Percentiles rank a stretch among this genome's conserved stretches.
These are phyloP conservation scores for Didymella lethalis DNA, from an alignment of 2,329 filamentous ascomycete species.

Conservation along the genomic window DNA sequence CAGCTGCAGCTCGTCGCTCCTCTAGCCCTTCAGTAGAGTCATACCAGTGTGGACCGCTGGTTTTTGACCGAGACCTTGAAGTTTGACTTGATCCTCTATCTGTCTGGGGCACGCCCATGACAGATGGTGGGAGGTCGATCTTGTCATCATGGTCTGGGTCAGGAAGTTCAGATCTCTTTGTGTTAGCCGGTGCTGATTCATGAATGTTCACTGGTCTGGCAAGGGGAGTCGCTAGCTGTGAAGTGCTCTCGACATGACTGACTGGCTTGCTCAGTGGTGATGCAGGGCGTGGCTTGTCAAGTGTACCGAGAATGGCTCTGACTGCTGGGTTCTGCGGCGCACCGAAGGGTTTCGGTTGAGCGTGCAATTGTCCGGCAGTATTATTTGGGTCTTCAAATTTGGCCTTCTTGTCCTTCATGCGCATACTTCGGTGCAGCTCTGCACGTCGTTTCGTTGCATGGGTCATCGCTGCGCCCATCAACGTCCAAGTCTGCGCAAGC, in stretches of 20 bases:
- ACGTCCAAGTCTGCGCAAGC: slow-evolving; percentile 66
- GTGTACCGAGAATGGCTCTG: slow-evolving; percentile 44
- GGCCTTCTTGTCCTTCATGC: slow-evolving; percentile 32
- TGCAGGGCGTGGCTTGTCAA: slow-evolving; percentile 39
- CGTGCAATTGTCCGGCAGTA: slow-evolving; percentile 23
- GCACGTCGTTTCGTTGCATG: slow-evolving; percentile 57
- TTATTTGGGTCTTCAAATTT: slow-evolving; percentile 18
- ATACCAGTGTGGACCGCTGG: slow-evolving; percentile 46
- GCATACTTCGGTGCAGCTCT: slow-evolving; percentile 42
- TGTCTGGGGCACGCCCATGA: slow-evolving; percentile 20
- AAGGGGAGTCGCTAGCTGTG: slow-evolving; percentile 64
- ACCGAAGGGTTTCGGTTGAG: slow-evolving; percentile 34
- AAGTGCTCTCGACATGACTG: slow-evolving; percentile 56
- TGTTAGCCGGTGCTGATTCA: slow-evolving; percentile 6
- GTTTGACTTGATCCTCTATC: neutral
- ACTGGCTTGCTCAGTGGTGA: slow-evolving; percentile 40
- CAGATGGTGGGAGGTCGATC: slow-evolving; percentile 48
- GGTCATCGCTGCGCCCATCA: slow-evolving; percentile 60
- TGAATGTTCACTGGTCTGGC: slow-evolving; percentile 53
- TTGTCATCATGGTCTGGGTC: slow-evolving; percentile 50
- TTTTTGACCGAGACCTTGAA: slow-evolving; percentile 26
- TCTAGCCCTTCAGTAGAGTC: slow-evolving; percentile 46
- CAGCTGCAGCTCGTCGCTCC: slow-evolving; percentile 49
- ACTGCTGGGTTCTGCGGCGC: slow-evolving; percentile 42
- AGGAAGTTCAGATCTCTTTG: slow-evolving; percentile 34